Evolutionary conservation across 495 filamentous ascomycete genomes (phyloP).

Genomic region (Bacidia gigantensis): DNA sequence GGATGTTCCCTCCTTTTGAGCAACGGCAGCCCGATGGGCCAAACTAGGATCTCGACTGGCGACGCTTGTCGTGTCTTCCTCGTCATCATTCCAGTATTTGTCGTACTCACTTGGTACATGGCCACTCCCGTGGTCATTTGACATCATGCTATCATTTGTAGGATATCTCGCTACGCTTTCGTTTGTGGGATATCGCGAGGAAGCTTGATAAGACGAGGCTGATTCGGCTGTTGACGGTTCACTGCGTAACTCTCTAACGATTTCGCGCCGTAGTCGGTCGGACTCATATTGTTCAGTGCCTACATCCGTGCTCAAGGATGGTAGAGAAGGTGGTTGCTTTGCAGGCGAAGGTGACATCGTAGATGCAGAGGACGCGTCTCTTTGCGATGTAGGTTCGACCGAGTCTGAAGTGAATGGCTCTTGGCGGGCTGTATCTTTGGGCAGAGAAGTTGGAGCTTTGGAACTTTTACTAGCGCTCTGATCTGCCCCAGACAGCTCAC

Average conservation of each 20-base stretch:
- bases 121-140: conserved; percentile 28
- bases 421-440: conserved; percentile 26
- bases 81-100: conserved; percentile 40
- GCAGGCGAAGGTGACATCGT: background rate
- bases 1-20: background rate
- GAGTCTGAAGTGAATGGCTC: background rate
- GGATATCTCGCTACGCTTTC: background rate
- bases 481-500: no score
- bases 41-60: background rate
- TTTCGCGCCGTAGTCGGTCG: conserved; percentile 66
- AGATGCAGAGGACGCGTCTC: background rate
- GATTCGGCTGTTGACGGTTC: conserved; percentile 17
- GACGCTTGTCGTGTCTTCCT: conserved; percentile 8
- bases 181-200: conserved; percentile 7
- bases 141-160: conserved; percentile 6
- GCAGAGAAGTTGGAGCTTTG: conserved; percentile 22
- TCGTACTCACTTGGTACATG: conserved; percentile 46
- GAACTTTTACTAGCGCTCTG: background rate
- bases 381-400: background rate
- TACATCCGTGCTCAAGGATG: conserved; percentile 41
- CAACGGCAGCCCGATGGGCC: conserved; percentile 2
- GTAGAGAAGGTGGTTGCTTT: conserved; percentile 34
- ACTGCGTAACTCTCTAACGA: conserved; percentile 44
- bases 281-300: conserved; percentile 54
- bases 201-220: conserved; percentile 7